These are phyloP conservation scores for Fusarium tuaranense DNA, from an alignment of 2,329 filamentous ascomycete species.

Conservation along the genomic window DNA sequence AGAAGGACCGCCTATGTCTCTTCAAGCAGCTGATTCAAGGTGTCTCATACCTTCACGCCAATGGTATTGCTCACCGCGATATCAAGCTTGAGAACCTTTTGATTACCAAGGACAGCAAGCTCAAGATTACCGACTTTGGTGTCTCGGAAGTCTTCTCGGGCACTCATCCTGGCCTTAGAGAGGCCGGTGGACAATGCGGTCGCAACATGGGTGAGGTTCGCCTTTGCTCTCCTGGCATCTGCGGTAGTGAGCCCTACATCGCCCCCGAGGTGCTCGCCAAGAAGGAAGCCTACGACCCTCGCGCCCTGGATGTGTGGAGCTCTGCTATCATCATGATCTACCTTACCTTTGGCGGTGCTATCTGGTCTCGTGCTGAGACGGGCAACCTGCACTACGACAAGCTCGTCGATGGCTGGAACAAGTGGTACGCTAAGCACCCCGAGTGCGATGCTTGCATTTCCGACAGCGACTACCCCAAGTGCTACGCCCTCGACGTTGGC, in stretches of 20 bases:
- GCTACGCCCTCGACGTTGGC: conserved; percentile 71
- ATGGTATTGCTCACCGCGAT: conserved; percentile 90
- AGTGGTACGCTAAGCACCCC: conserved; percentile 70
- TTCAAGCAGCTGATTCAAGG: conserved; percentile 92
- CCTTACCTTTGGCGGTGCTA: conserved; percentile 76
- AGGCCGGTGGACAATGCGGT: conserved; percentile 79
- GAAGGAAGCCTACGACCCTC: conserved; percentile 75
- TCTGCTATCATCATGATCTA: conserved; percentile 86
- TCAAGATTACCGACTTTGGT: conserved; percentile 94
- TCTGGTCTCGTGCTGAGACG: conserved; percentile 78
- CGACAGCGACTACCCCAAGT: conserved; percentile 74
- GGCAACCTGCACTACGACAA: conserved; percentile 71
- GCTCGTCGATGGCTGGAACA: conserved; percentile 75
- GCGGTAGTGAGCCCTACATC: conserved; percentile 87
- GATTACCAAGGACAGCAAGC: conserved; percentile 80
- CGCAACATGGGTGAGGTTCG: conserved; percentile 78
- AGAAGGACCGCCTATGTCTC: conserved; percentile 80
- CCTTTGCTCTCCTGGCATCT: conserved; percentile 82
- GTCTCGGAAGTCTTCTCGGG: conserved; percentile 89
- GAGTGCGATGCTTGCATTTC: conserved; percentile 53
- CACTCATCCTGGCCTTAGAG: conserved; percentile 81
- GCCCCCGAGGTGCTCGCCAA: conserved; percentile 85
- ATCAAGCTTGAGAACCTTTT: conserved; percentile 92
- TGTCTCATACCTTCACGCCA: conserved; percentile 82
- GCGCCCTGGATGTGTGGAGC: conserved; percentile 87